Evolutionary conservation across 2,329 filamentous ascomycete genomes (phyloP), one percentile per base, ranked within the genome.

Genomic region (Emergomyces pasteurianus): DNA sequence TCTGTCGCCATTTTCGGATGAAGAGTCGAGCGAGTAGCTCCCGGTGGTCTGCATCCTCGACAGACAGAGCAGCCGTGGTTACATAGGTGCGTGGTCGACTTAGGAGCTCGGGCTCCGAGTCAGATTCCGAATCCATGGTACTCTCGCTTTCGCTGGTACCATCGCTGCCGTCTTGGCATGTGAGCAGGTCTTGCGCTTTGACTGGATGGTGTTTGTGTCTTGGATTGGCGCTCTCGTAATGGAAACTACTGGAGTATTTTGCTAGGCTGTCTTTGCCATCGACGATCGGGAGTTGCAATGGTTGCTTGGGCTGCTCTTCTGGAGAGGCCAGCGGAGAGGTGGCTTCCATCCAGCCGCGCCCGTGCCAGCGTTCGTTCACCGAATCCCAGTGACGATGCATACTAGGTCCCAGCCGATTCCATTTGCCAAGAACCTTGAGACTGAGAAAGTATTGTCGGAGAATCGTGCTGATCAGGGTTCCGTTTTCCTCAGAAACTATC

Each of bases 361-460:
- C 73, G 66, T 85, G 80, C 53, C 90, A 77, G 26, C 80, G 80
- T 31, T 82, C 77, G 40, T 89, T 85, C 1, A 94, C 84, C 12
- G 74, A 72, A 28, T 77, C 75, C 86, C 89, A 95, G 70, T 90
- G 86, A 1, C 78, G 74, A 18, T 80, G 76, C 69, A 89, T 78
- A 62, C 79, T 80, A 0, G 81, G 77, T 16, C 86, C 83, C 78
- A 88, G 88, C 61, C 85, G 80, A 62, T 83, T 85, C 91, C 91
- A 96, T 67, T 84, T 84, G 21, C 90, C 89, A 31, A 95, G 76
- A 0, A 92, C 87, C 60, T 89, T 89, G 50, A 95, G 79, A 7
- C 86, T 88, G 81, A 95, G 87, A 74, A 96, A 96, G 74, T 95
- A 96, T 71, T 96, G 91, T 14, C 91, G 84, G 23, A 96, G 80